Percentiles rank a stretch among this genome's conserved stretches.
These are phyloP conservation scores for Fusarium sulawesiense DNA, from an alignment of 2,329 filamentous ascomycete species.

Conservation along the genomic window DNA sequence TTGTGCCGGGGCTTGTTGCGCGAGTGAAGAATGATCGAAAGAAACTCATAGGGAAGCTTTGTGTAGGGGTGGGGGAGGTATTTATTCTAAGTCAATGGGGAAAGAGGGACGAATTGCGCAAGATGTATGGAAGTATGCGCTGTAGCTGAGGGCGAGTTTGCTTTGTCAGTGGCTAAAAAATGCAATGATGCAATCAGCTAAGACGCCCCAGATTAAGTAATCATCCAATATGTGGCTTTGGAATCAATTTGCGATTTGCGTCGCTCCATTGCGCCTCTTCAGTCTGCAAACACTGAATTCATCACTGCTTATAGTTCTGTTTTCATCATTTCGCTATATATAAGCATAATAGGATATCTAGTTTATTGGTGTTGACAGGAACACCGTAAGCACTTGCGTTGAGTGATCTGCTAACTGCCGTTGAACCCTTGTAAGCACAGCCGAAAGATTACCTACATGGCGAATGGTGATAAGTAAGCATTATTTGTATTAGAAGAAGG, in stretches of 20 bases:
- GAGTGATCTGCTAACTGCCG: neutral
- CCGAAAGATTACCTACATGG: neutral
- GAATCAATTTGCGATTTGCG: conserved; percentile 8
- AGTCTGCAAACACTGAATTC: neutral
- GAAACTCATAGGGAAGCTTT: conserved; percentile 67
- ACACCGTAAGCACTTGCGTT: conserved; percentile 4
- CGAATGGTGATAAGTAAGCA: neutral
- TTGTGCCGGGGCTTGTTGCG: conserved; percentile 70
- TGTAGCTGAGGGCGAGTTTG: conserved; percentile 20
- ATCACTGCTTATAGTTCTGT: neutral
- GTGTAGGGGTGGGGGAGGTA: conserved; percentile 28
- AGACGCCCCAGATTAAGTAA: conserved; percentile 13
- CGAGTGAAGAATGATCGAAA: conserved; percentile 77
- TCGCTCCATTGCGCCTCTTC: neutral
- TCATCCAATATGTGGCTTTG: conserved; percentile 4
- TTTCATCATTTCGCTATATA: neutral
- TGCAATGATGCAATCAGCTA: conserved; percentile 44
- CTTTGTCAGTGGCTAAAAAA: conserved; percentile 38
- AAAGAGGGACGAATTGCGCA: conserved; percentile 22
- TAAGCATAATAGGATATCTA: neutral
- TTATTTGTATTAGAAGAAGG: neutral
- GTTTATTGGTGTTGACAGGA: conserved; percentile 3
- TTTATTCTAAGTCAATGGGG: conserved; percentile 29
- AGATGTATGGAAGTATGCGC: conserved; percentile 11
- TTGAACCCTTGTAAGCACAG: conserved; percentile 2